phyloP scores from a whole-genome alignment of 2,329 filamentous ascomycete species.

The Coniochaeta sp. region DNA sequence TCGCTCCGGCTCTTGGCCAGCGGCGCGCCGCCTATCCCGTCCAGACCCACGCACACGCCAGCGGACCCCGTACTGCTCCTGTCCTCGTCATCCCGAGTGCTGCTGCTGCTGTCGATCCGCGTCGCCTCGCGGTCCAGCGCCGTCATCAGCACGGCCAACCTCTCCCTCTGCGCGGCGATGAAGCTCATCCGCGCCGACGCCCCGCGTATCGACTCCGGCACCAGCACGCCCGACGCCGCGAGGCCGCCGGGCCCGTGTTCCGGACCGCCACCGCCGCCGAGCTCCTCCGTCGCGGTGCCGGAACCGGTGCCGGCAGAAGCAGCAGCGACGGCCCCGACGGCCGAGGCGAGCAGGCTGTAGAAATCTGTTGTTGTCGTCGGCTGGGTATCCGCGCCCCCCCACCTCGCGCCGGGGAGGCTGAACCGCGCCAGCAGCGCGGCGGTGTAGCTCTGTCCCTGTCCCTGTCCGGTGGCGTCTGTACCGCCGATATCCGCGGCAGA shows the following conservation, averaged over 20 bases:
- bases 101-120: conserved; percentile 45
- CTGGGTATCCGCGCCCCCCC: conserved; percentile 28
- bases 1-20: conserved; percentile 80
- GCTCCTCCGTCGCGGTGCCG: conserved; percentile 16
- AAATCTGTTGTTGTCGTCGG: conserved; percentile 47
- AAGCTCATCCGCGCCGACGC: conserved; percentile 64
- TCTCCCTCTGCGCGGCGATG: conserved; percentile 72
- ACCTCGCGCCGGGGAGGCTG: conserved; percentile 66
- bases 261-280: too few species aligned
- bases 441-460: conserved; percentile 60
- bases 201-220: conserved; percentile 61
- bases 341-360: conserved; percentile 69
- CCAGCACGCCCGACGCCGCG: conserved; percentile 33
- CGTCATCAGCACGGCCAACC: conserved; percentile 64
- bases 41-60: conserved; percentile 5
- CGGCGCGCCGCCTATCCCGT: neutral
- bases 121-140: conserved; percentile 75
- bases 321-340: conserved; percentile 54
- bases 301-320: neutral
- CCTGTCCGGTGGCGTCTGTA: too few species aligned
- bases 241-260: too few species aligned
- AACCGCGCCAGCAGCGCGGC: conserved; percentile 80
- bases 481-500: too few species aligned
- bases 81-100: too few species aligned
- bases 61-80: conserved; percentile 26